Conservation (phyloP, 768 basidiomycete genomes). For the Tylopilus sp. region DNA sequence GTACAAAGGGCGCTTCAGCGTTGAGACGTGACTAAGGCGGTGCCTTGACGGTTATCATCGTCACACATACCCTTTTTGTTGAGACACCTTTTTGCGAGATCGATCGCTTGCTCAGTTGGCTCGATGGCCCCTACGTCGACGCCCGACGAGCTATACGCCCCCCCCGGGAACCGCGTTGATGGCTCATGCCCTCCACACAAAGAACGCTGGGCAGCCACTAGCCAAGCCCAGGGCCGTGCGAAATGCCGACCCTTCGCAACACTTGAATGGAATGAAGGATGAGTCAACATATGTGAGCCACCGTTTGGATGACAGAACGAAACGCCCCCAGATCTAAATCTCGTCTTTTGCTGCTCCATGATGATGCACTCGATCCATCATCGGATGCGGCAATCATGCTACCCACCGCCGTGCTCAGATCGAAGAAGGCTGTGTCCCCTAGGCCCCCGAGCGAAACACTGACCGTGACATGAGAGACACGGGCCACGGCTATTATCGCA, state of each 20-base stretch:
- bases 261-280: too few species aligned
- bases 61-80: slow-evolving; percentile 5
- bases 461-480: not conserved
- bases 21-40: not conserved
- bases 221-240: too few species aligned
- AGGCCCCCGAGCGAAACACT: not conserved
- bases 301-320: too few species aligned
- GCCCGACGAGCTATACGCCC: not conserved
- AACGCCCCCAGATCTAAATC: too few species aligned
- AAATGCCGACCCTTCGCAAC: too few species aligned
- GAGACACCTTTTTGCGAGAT: slow-evolving; percentile 6
- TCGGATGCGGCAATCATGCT: not conserved
- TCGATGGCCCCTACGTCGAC: not conserved
- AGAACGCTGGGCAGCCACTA: too few species aligned
- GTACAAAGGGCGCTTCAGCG: not conserved
- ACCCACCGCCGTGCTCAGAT: not conserved
- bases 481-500: not conserved
- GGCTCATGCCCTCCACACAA: too few species aligned
- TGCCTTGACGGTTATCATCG: not conserved
- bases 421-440: not conserved
- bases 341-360: too few species aligned
- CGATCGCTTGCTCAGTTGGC: slow-evolving; percentile 8
- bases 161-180: too few species aligned
- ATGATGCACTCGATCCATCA: too few species aligned
- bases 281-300: too few species aligned